Evolutionary conservation across 305 asterid species (phyloP).

Genomic region (Plantago coronopus): DNA sequence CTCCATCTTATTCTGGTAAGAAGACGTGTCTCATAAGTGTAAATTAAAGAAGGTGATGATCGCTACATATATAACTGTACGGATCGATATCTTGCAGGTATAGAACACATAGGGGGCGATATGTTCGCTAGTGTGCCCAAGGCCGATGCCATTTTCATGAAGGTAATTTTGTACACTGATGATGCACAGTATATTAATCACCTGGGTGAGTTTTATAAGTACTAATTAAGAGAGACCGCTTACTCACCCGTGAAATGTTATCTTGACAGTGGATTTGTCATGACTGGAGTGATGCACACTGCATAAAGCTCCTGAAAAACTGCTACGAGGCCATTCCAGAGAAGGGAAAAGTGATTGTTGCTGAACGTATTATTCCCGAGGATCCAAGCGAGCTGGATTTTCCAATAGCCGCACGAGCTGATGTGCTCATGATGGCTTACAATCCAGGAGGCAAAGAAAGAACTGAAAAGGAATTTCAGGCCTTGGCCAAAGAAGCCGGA

Average conservation of each 20-base stretch:
- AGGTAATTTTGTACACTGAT: too few relatives aligned
- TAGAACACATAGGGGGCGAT: conserved; percentile 33
- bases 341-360: conserved; percentile 31
- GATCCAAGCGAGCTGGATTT: conserved; percentile 13
- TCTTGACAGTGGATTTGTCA: conserved; percentile 30
- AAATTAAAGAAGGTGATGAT: too few relatives aligned
- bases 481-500: conserved; percentile 26
- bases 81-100: too few relatives aligned
- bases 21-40: too few relatives aligned
- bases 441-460: conserved; percentile 35
- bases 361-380: conserved; percentile 18
- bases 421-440: conserved; percentile 22
- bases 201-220: too few relatives aligned
- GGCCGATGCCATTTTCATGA: conserved; percentile 21
- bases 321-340: conserved; percentile 29
- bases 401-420: not conserved
- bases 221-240: too few relatives aligned
- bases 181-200: too few relatives aligned
- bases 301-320: conserved; percentile 19
- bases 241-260: too few relatives aligned
- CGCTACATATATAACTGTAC: not conserved
- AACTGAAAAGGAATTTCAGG: conserved; percentile 22
- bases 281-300: conserved; percentile 29
- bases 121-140: conserved; percentile 37
- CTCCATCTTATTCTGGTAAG: conserved; percentile 33